Base-by-base conservation (phyloP, 495 filamentous ascomycete genomes). In the Penicillium canariense region DNA sequence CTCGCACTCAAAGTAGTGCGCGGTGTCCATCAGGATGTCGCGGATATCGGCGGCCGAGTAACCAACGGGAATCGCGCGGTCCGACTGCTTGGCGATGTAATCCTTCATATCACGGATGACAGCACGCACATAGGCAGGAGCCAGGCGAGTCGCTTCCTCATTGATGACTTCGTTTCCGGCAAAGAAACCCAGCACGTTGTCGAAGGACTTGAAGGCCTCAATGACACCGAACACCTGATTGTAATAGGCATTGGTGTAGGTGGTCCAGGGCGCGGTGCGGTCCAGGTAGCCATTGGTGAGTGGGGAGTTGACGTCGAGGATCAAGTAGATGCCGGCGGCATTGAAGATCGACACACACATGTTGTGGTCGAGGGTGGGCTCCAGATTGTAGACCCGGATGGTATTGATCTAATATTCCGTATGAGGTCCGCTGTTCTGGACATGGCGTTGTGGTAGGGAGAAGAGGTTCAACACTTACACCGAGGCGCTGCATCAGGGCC, bases 41-140 rank as follows among this genome's bases (percentile, higher is more conserved):
- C 89, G 87, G 40, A 96, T 88, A 69, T 97, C 92, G 26, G 93
- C 93, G 34, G 94, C 93, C n/a, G 90, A 95, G 81, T 96, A 96
- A 32, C 90, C 90, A 36, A 96, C 89, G 9, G 90, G 90, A 58
- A 96, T 91, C 11, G 69, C 32, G 26, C 90, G 86, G 42, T 74
- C 58, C 10, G 80, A 71, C 63, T 94, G 78, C 55, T 88, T 87
- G 55, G 81, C 77, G 67, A 94, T 91, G 74, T 96, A 96, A 54
- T 91, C 81, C 77, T 94, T 94, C 58, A 96, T 77, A 62, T 96
- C 90, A 58, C 90, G 86, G 48, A 87, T 83, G 50, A 96, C 82
- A 48, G 90, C 88, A 48, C 76, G 73, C 43, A 79, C 66, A 52
- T 79, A 79, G 38, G 61, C 64, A 28, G 74, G 73, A 38, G 66